Evolutionary conservation across 257 asterid species (phyloP), one percentile per base, ranked within the genome.

Genomic region (Scutellaria barbata): DNA sequence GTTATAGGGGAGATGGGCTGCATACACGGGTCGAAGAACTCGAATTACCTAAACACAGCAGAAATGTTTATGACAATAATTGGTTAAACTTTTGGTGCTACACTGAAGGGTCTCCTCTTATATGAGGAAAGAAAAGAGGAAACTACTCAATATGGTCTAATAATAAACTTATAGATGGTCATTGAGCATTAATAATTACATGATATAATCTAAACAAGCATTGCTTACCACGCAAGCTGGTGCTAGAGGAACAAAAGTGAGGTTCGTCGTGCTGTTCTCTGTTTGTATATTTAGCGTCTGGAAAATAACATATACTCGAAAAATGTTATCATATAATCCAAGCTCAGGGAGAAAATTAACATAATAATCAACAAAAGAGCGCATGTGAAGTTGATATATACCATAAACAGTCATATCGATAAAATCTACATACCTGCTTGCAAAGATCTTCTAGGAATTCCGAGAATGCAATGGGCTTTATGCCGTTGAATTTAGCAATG

Each of bases 371-470:
- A 30, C 10, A 1, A 45, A 66, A 17, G 13, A 13, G 51, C 51
- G 63, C 48, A 54, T 52, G 48, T n/a, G 8, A 71, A 68, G 33
- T 35, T 8, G 52, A 37, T 50, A 52, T 47, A 10, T 13, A 22
- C 54, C 14, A 47, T 59, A 10, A 30, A 70, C 25, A 40, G 35
- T 10, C 71, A 46, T 8, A 41, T 61, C 25, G 22, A 14, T 57
- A 53, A 40, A 39, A 20, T 7, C 30, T 50, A 68, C 10, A 5
- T 83, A 95, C 99, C 99, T 95, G 98, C 79, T 87, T 92, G 89
- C 97, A 95, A 39, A 95, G 96, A 73, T 95, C 98, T 81, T 95
- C 99, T 12, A 95, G 86, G 78, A 84, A 95, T 68, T 92, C 98
- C 2, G 99, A 95, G 85, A 92, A 95, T 63, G 95, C 85, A 69